Evolutionary conservation across 2,329 filamentous ascomycete species (phyloP).

Genomic region (Beauveria bassiana): DNA sequence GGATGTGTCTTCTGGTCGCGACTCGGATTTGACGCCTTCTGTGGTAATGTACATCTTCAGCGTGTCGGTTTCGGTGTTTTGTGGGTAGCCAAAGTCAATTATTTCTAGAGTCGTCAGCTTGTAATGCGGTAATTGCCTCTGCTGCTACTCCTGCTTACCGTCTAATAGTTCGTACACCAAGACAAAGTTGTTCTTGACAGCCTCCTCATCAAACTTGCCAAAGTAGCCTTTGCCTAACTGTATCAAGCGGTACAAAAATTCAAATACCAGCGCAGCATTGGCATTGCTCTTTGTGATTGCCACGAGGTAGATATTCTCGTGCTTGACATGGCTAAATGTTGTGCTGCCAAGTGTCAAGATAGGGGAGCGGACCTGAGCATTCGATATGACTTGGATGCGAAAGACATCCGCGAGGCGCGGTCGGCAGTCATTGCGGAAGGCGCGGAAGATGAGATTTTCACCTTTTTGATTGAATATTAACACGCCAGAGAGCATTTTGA

Average conservation of each 20-base stretch:
- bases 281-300: constrained; percentile 98
- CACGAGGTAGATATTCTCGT: constrained; percentile 97
- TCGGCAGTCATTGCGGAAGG: constrained; percentile 97
- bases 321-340: constrained; percentile 98
- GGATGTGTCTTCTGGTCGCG: constrained; percentile 81
- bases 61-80: constrained; percentile 97
- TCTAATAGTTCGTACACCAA: constrained; percentile 95
- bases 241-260: constrained; percentile 91
- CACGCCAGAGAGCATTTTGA: constrained; percentile 83
- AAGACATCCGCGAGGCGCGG: constrained; percentile 97
- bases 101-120: constrained; percentile 56
- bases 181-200: constrained; percentile 99
- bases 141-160: constrained; percentile 40
- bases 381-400: constrained; percentile 98
- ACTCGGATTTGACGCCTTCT: constrained; percentile 91
- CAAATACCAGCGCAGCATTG: constrained; percentile 95
- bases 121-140: too few relatives aligned
- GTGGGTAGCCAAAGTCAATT: constrained; percentile 96
- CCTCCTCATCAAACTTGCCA: constrained; percentile 98
- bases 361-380: constrained; percentile 92
- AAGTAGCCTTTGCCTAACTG: constrained; percentile 91
- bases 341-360: constrained; percentile 96
- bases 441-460: constrained; percentile 98
- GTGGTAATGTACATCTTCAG: constrained; percentile 99
- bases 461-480: constrained; percentile 99